Evolutionary conservation across 257 asterid species (phyloP).

Genomic region (Coffea canephora): DNA sequence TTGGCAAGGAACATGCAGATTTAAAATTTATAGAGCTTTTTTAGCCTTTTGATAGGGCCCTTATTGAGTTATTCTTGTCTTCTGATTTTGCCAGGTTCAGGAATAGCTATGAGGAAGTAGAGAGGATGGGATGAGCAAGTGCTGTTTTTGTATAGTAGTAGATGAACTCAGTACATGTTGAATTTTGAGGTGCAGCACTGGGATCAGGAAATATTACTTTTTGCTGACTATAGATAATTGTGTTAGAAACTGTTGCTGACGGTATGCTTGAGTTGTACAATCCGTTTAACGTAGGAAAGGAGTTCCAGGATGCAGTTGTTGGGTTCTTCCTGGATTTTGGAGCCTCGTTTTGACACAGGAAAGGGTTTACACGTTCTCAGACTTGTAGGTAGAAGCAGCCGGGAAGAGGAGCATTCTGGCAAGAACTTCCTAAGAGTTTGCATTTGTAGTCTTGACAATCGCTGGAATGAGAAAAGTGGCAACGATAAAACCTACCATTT

Average conservation of each 20-base stretch:
- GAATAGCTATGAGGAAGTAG: background rate
- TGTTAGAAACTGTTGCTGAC: background rate
- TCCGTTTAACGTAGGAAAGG: too few relatives aligned
- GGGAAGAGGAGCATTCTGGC: background rate
- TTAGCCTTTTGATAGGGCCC: background rate
- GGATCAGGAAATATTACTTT: background rate
- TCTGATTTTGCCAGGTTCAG: conserved; percentile 6
- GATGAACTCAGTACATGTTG: background rate
- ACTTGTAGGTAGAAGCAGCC: background rate
- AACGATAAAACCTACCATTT: background rate
- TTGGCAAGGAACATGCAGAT: background rate
- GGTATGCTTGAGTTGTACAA: background rate
- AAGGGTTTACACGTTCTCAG: background rate
- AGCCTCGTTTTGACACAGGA: background rate
- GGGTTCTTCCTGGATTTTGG: background rate
- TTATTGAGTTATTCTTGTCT: background rate
- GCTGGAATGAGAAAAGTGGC: background rate
- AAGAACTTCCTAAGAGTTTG: background rate
- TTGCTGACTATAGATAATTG: background rate
- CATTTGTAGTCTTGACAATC: background rate
- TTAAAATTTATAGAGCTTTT: background rate
- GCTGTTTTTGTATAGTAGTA: background rate
- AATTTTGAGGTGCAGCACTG: background rate
- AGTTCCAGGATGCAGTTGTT: background rate
- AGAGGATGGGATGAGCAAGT: background rate